Conservation (phyloP, 768 basidiomycete genomes). For the Saitozyma podzolica region DNA sequence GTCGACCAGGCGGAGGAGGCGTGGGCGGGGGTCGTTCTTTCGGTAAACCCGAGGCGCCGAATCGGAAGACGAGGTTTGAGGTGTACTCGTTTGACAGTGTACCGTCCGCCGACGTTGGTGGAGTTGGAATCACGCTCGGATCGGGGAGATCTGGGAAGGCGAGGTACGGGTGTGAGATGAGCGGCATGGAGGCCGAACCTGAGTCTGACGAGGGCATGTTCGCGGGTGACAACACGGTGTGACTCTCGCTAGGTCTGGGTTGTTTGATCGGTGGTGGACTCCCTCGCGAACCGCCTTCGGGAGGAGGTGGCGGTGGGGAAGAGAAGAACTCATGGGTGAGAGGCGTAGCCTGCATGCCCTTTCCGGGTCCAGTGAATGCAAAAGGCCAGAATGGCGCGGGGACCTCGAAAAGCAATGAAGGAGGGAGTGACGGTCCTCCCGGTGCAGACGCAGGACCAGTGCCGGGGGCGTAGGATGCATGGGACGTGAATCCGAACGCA, state of each 20-base stretch:
- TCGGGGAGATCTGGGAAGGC: constrained; percentile 3
- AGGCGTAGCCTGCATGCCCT: not conserved
- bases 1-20: constrained; percentile 12
- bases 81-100: constrained; percentile 12
- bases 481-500: not conserved
- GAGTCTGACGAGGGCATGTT: constrained; percentile 12
- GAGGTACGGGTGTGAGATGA: constrained; percentile 7
- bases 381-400: not conserved
- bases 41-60: constrained; percentile 82
- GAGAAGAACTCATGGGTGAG: not conserved
- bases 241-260: constrained; percentile 19
- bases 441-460: not conserved
- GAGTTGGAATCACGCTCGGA: not conserved
- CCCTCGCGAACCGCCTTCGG: constrained; percentile 7
- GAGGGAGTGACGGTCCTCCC: constrained; percentile 13
- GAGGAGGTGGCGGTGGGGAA: constrained; percentile 16
- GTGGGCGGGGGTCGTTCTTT: constrained; percentile 57
- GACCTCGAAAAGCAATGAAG: constrained; percentile 17
- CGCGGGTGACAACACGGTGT: constrained; percentile 23
- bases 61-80: constrained; percentile 58
- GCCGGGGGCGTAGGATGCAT: not conserved
- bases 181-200: not conserved
- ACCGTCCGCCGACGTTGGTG: constrained; percentile 1
- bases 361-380: not conserved
- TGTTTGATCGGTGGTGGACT: constrained; percentile 4